phyloP scores from a whole-genome alignment of 177 flowering plant genomes.

The Vitis hybrid region DNA sequence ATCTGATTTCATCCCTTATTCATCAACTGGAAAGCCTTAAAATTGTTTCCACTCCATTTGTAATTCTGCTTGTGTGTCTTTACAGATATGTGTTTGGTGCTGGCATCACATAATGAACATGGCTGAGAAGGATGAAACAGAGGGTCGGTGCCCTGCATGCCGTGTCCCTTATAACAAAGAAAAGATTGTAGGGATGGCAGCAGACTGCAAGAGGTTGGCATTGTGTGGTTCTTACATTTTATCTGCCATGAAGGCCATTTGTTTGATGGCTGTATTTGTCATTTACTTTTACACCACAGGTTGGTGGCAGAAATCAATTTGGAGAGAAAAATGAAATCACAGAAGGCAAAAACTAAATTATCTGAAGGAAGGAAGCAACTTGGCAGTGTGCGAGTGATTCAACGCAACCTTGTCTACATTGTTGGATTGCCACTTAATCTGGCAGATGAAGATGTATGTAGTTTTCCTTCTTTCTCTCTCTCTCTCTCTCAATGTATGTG shows the following conservation, averaged over 20 bases:
- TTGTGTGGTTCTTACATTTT: background rate
- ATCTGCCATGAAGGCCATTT: no score
- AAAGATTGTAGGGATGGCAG: constrained; percentile 86
- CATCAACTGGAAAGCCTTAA: no score
- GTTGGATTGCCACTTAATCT: constrained; percentile 86
- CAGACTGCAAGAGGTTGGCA: constrained; percentile 70
- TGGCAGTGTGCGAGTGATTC: constrained; percentile 87
- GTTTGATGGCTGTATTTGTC: background rate
- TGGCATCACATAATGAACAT: constrained; percentile 99
- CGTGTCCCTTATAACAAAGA: constrained; percentile 91
- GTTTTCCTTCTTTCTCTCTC: background rate
- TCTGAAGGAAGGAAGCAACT: constrained; percentile 91
- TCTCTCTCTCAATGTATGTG: background rate
- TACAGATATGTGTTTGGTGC: constrained; percentile 97
- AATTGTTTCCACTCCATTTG: no score
- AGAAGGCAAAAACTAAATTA: constrained; percentile 68
- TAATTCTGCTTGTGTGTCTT: background rate
- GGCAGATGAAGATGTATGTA: constrained; percentile 88
- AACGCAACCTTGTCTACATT: constrained; percentile 84
- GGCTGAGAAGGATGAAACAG: constrained; percentile 97
- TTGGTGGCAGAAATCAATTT: constrained; percentile 67
- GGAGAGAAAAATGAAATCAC: constrained; percentile 70
- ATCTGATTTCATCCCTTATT: no score
- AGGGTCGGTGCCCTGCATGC: constrained; percentile 99
- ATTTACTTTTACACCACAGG: constrained; percentile 26